phyloP scores from a whole-genome alignment of 495 filamentous ascomycete genomes.

The Geoglossum glabrum region DNA sequence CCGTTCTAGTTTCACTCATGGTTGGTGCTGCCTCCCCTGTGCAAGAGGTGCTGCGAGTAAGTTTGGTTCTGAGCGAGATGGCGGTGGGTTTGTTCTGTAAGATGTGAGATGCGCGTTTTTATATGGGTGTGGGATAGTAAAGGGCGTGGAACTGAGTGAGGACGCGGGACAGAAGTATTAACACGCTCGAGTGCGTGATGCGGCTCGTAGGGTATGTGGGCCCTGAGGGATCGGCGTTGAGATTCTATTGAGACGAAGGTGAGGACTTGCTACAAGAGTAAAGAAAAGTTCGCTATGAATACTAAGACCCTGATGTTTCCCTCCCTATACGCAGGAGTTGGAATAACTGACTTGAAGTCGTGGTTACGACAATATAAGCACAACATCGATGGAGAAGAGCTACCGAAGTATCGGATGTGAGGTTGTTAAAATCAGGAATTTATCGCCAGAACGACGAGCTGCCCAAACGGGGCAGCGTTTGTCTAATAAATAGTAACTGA shows the following conservation, averaged over 20 bases:
- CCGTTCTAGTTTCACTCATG: neutral
- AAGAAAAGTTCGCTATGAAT: too few species aligned
- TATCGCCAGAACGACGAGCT: neutral
- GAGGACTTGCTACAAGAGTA: too few species aligned
- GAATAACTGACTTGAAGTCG: neutral
- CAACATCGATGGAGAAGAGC: neutral
- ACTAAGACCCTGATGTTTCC: too few species aligned
- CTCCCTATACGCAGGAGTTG: too few species aligned
- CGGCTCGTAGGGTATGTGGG: neutral
- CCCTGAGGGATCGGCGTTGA: neutral
- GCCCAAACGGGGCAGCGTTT: neutral
- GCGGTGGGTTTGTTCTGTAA: too few species aligned
- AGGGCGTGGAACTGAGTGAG: neutral
- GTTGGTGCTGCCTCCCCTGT: neutral
- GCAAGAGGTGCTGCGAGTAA: neutral
- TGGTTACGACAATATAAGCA: neutral
- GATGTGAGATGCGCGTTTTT: neutral
- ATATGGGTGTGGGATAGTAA: neutral
- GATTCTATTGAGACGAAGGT: neutral
- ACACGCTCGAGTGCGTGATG: neutral
- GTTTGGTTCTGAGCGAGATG: too few species aligned
- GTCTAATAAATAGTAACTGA: neutral
- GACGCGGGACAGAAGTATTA: neutral
- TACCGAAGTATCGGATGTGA: neutral
- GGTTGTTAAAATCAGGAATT: neutral